A percentile compares a stretch with the other conserved stretches of the same genome.
Evolutionary conservation across 495 filamentous ascomycete genomes (phyloP).

Genomic region (Amphirosellinia nigrospora): DNA sequence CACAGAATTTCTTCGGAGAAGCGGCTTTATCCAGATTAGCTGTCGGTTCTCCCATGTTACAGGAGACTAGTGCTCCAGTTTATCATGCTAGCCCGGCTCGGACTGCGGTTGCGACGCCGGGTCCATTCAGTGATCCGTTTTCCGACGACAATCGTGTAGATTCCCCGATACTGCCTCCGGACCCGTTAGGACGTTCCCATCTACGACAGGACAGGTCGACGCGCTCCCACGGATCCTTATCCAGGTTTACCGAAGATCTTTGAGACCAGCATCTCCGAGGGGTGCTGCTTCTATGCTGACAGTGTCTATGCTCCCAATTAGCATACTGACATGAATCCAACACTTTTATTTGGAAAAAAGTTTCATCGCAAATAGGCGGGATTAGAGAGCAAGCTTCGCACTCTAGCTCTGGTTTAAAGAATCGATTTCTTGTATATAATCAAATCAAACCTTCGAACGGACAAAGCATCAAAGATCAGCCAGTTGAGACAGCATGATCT

Average conservation of each 20-base stretch:
- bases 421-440: constrained; percentile 26
- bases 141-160: constrained; percentile 31
- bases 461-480: constrained; percentile 18
- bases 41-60: constrained; percentile 55
- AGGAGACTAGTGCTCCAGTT: constrained; percentile 52
- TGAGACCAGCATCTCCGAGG: constrained; percentile 38
- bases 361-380: constrained; percentile 12
- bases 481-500: constrained; percentile 19
- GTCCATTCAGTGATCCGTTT: constrained; percentile 47
- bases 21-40: constrained; percentile 42
- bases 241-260: constrained; percentile 60
- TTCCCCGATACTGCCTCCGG: constrained; percentile 33
- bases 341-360: neutral
- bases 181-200: constrained; percentile 53
- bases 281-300: constrained; percentile 30
- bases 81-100: constrained; percentile 53
- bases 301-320: constrained; percentile 7
- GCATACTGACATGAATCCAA: neutral
- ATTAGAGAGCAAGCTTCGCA: neutral
- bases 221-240: constrained; percentile 46
- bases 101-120: constrained; percentile 49
- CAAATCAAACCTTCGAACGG: constrained; percentile 10
- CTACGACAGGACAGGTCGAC: constrained; percentile 52
- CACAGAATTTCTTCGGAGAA: constrained; percentile 50
- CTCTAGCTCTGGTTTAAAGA: constrained; percentile 19